Base-by-base conservation (phyloP, 2,329 filamentous ascomycete species). In the Fusarium sp. region DNA sequence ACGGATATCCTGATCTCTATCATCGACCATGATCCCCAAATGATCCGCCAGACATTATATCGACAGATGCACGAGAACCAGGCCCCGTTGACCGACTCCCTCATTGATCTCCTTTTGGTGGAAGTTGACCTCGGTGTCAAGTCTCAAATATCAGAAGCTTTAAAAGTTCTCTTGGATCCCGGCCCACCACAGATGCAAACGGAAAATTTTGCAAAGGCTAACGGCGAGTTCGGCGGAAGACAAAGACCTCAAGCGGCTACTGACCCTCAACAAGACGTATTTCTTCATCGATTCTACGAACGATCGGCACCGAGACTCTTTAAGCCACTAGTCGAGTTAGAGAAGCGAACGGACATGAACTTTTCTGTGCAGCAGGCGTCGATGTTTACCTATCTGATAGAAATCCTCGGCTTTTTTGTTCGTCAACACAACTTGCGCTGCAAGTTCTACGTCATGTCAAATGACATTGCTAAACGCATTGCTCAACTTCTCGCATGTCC, bases 51-150 rank as follows among this genome's bases (percentile, higher is more conserved):
- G 66, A 96, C 94, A 50, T 93, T 98, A 68, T 94, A 97, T 75
- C 92, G 93, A 61, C 92, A 96, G 65, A 89, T 97, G 61, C 89
- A 90, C 64, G 93, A 97, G 64, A 93, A 93, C 72, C 88, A 91
- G 67, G 87, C 88, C 3, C 92, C 92, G 5, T 78, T 99, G 49
- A 97, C 93, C 1, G 95, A 98, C 72, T 96, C 92, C 0, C 79
- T 99, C 36, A 96, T 98, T 55, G 94, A 97, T 68, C 82, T 99
- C 37, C 84, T 99, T 2, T 83, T 98, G 42, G 88, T 95, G 2
- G 95, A 99, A 77, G 89, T 91, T 15, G 95, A 99, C 71, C 81
- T 98, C 14, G 95, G 95, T 1, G 93, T 98, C 61, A 97, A 97
- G 77, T 93, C 92, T 25, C 95, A 98, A 74, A 89, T 98, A 70